Conservation (phyloP, 139 green algal species). For the Eudorina sp. region DNA sequence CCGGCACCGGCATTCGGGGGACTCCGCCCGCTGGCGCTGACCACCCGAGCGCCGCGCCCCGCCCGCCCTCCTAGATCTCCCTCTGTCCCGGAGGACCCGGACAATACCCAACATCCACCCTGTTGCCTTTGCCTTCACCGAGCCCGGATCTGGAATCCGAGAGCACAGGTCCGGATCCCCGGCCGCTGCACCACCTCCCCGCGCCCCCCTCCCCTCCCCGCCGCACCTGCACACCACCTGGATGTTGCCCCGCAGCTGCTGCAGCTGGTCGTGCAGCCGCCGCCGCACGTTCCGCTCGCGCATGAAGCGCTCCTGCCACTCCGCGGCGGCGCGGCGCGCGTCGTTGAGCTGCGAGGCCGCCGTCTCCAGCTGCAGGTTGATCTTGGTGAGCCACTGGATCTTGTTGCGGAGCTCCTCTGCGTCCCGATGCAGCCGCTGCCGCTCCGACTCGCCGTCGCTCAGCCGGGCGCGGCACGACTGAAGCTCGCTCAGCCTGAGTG, state of each 20-base stretch:
- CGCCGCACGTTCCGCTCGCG: constrained; percentile 64
- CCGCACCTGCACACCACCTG: constrained; percentile 73
- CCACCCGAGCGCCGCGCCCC: no score
- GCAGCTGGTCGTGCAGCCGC: constrained; percentile 74
- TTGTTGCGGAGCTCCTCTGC: constrained; percentile 49
- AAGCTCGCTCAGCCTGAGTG: constrained; percentile 59
- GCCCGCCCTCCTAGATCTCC: no score
- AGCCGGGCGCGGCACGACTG: constrained; percentile 36
- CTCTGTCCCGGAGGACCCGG: no score
- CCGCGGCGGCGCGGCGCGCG: constrained; percentile 47
- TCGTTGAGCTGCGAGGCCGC: constrained; percentile 54
- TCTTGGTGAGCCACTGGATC: constrained; percentile 57
- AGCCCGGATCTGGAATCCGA: no score
- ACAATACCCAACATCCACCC: no score
- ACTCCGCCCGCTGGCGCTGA: no score
- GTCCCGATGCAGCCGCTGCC: constrained; percentile 48
- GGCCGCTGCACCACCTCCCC: no score
- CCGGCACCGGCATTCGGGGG: no score
- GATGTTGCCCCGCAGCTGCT: constrained; percentile 83
- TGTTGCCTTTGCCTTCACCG: no score
- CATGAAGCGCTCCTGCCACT: constrained; percentile 68
- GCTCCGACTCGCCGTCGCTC: constrained; percentile 53
- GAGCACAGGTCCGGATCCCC: no score
- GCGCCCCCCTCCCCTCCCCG: neutral
- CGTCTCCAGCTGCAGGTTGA: constrained; percentile 63